These are phyloP conservation scores for Pseudogymnoascus sp. DNA, from an alignment of 2,329 filamentous ascomycete genomes.

Conservation along the genomic window DNA sequence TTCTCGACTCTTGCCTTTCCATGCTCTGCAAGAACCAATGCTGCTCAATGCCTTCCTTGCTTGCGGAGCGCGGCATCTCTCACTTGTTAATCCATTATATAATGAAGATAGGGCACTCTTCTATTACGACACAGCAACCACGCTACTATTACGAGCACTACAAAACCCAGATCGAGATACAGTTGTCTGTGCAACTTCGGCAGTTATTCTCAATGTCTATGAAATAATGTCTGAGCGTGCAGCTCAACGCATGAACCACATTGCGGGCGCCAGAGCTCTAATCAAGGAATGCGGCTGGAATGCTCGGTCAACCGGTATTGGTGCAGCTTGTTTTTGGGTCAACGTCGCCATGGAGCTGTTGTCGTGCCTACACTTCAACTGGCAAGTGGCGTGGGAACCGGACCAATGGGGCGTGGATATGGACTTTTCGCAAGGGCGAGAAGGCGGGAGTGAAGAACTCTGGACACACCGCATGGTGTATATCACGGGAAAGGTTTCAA, in stretches of 20 bases:
- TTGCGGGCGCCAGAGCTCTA: constrained; percentile 72
- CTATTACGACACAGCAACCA: constrained; percentile 82
- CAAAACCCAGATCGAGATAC: constrained; percentile 81
- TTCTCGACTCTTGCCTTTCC: constrained; percentile 72
- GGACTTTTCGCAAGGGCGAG: constrained; percentile 44
- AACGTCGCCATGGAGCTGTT: constrained; percentile 88
- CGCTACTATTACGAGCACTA: constrained; percentile 64
- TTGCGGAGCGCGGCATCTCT: constrained; percentile 77
- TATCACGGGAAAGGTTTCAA: constrained; percentile 77
- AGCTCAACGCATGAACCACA: constrained; percentile 78
- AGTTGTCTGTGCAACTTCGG: constrained; percentile 76
- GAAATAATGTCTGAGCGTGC: constrained; percentile 83
- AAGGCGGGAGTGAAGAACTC: constrained; percentile 62
- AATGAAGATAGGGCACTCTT: constrained; percentile 68
- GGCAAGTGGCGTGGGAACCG: constrained; percentile 79
- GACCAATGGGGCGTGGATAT: constrained; percentile 85
- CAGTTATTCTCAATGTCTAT: constrained; percentile 84
- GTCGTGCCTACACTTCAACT: constrained; percentile 79
- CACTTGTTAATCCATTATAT: constrained; percentile 58
- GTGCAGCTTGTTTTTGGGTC: constrained; percentile 87
- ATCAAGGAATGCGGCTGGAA: constrained; percentile 90
- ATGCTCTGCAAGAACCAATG: constrained; percentile 77
- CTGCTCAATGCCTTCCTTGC: constrained; percentile 81
- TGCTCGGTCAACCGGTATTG: constrained; percentile 68
- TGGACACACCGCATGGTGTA: constrained; percentile 90